Evolutionary conservation across 805 yeast species (phyloP).

Genomic region (Candida boleticola): DNA sequence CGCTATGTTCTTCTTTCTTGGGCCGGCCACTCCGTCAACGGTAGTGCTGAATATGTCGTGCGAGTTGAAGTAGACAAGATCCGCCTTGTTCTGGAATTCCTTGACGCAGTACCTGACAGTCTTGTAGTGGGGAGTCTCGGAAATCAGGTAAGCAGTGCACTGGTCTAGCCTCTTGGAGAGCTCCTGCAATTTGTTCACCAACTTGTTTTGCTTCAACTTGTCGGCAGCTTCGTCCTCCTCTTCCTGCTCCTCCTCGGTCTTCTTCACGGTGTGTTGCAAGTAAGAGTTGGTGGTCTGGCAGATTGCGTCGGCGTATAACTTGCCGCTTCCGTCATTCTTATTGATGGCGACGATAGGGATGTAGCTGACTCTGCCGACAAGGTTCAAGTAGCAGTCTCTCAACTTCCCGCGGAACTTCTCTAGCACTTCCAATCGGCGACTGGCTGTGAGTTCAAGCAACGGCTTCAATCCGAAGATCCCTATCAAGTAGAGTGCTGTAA

Average conservation of each 20-base stretch:
- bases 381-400: slow-evolving; percentile 34
- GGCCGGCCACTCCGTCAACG: slow-evolving; percentile 9
- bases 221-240: slow-evolving; percentile 20
- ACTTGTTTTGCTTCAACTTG: slow-evolving; percentile 21
- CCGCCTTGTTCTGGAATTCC: slow-evolving; percentile 35
- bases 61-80: slow-evolving; percentile 32
- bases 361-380: slow-evolving; percentile 31
- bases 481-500: slow-evolving; percentile 28
- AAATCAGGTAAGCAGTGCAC: slow-evolving; percentile 25
- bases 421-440: slow-evolving; percentile 32
- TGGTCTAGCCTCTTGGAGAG: slow-evolving; percentile 20
- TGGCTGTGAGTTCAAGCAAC: slow-evolving; percentile 26
- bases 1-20: slow-evolving; percentile 26
- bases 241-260: slow-evolving; percentile 8
- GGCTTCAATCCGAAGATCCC: slow-evolving; percentile 36
- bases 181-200: slow-evolving; percentile 21
- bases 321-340: slow-evolving; percentile 24
- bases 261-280: slow-evolving; percentile 8
- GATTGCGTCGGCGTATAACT: slow-evolving; percentile 35
- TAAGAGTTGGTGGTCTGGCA: slow-evolving; percentile 33
- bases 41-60: slow-evolving; percentile 25
- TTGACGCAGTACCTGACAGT: slow-evolving; percentile 26
- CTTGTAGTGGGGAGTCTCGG: slow-evolving; percentile 33
- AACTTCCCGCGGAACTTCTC: slow-evolving; percentile 30
- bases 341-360: slow-evolving; percentile 41